These are phyloP conservation scores for Forsythia viridissima DNA, from an alignment of 257 asterid genomes.

Conservation along the genomic window DNA sequence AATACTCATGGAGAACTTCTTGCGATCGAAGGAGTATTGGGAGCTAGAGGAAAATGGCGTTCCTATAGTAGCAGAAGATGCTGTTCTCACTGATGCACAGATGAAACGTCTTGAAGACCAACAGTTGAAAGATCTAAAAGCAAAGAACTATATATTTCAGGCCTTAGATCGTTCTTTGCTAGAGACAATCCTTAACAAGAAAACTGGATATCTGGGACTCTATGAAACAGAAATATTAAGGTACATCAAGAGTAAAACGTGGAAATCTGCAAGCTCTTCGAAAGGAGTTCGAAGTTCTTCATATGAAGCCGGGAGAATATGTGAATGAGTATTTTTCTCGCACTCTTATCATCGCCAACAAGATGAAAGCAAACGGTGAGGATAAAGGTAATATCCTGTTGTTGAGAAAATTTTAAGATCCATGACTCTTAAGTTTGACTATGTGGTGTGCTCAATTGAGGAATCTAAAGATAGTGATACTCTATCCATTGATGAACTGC, in stretches of 20 bases:
- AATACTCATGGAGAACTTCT: conserved; percentile 1
- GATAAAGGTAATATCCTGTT: no score
- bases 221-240: not conserved
- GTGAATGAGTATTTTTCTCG: not conserved
- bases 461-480: no score
- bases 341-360: not conserved
- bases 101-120: not conserved
- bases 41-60: not conserved
- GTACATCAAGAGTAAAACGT: not conserved
- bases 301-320: not conserved
- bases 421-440: no score
- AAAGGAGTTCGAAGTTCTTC: not conserved
- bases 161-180: not conserved
- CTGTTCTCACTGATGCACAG: not conserved
- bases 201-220: not conserved
- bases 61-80: not conserved
- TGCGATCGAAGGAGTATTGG: not conserved
- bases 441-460: no score
- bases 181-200: not conserved
- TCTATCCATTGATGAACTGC: no score
- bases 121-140: not conserved
- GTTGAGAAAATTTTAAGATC: no score
- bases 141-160: no score
- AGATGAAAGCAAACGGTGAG: not conserved
- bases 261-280: not conserved